These are phyloP conservation scores for Diplotaxis tenuifolia DNA, from an alignment of 345 rosid species.

Conservation along the genomic window DNA sequence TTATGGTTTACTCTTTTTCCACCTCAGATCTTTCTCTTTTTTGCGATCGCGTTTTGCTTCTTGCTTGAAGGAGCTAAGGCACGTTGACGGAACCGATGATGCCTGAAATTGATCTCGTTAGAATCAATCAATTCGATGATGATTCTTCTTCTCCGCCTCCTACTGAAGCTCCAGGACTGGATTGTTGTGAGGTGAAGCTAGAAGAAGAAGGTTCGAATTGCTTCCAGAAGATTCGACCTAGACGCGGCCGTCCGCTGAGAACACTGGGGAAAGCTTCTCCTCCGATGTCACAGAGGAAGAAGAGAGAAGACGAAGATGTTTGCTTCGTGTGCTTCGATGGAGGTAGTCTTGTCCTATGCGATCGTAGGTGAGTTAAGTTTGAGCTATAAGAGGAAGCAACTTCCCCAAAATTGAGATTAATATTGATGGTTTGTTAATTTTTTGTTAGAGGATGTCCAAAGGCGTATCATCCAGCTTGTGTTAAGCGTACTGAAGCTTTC, in stretches of 20 bases:
- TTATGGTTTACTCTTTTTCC: not conserved
- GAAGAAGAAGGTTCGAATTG: conserved; percentile 10
- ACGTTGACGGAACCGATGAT: not conserved
- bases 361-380: conserved; percentile 67
- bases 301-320: conserved; percentile 85
- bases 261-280: conserved; percentile 26
- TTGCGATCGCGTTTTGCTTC: not conserved
- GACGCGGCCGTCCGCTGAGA: conserved; percentile 77
- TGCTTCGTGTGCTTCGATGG: conserved; percentile 98
- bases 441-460: conserved; percentile 91
- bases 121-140: conserved; percentile 34
- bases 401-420: no score
- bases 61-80: not conserved
- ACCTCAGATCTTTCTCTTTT: no score
- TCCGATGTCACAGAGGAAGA: conserved; percentile 30
- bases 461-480: conserved; percentile 89
- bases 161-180: conserved; percentile 13
- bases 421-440: not conserved
- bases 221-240: conserved; percentile 29
- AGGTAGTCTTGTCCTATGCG: conserved; percentile 89
- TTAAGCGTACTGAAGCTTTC: conserved; percentile 86
- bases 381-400: no score
- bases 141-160: conserved; percentile 30
- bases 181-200: conserved; percentile 1
- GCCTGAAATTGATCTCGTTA: conserved; percentile 43